A percentile compares a stretch with the other conserved stretches of the same genome.
These are phyloP conservation scores for Dothidotthia symphoricarpi DNA, from an alignment of 2,329 filamentous ascomycete genomes.

Conservation along the genomic window DNA sequence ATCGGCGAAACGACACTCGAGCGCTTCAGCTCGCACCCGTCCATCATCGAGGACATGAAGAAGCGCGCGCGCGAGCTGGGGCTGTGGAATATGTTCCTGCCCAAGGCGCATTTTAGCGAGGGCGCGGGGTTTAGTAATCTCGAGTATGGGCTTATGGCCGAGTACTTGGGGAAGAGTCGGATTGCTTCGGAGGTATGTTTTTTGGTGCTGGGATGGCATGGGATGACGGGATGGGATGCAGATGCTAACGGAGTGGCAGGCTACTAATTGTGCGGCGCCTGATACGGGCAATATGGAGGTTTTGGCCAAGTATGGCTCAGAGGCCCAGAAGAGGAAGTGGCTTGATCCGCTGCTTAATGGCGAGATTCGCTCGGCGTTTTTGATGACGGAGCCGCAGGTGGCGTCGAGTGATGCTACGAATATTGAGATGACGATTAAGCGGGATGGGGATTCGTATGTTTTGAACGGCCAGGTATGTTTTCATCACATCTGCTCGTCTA, in stretches of 20 bases:
- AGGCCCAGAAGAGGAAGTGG: conserved; percentile 81
- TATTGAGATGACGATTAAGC: conserved; percentile 77
- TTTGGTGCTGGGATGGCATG: background rate
- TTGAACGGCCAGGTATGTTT: conserved; percentile 74
- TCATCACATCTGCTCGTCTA: too few species aligned
- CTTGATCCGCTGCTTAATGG: conserved; percentile 77
- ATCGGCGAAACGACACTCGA: conserved; percentile 67
- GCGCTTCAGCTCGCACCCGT: conserved; percentile 76
- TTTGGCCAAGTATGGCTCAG: conserved; percentile 84
- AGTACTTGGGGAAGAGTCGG: conserved; percentile 84
- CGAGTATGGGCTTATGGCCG: conserved; percentile 97
- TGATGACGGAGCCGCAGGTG: conserved; percentile 91
- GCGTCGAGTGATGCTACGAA: conserved; percentile 92
- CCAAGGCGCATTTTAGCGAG: conserved; percentile 92
- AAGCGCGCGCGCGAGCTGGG: conserved; percentile 76
- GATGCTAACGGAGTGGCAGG: too few species aligned
- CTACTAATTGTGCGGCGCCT: conserved; percentile 84
- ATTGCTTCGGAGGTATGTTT: conserved; percentile 53
- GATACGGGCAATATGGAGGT: conserved; percentile 98
- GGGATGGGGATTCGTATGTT: conserved; percentile 84
- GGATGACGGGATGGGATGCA: too few species aligned
- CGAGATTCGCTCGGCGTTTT: conserved; percentile 82
- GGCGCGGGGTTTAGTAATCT: conserved; percentile 92
- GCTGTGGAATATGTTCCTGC: conserved; percentile 98
- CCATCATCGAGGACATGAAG: conserved; percentile 87